phyloP scores from a whole-genome alignment of 1,284 basidiomycete genomes.

The Moniliophthora roreri region DNA sequence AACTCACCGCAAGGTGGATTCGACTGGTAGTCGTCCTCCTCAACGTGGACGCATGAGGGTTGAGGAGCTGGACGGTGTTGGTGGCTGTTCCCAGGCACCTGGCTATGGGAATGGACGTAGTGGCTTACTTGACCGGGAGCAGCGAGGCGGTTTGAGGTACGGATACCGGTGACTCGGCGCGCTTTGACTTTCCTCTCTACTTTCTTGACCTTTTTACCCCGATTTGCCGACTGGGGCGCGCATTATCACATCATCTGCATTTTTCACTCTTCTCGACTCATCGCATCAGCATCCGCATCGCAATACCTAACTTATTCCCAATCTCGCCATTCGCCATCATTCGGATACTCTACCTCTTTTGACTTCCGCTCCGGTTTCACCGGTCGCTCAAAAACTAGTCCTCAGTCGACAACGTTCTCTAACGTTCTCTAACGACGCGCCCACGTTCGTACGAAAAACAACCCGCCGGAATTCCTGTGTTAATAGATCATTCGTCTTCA shows the following conservation, averaged over 20 bases:
- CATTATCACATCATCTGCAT: not conserved
- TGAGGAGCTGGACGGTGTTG: constrained; percentile 45
- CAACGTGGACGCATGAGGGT: constrained; percentile 46
- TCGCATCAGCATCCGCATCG: constrained; percentile 1
- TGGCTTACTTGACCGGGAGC: constrained; percentile 51
- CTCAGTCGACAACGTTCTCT: too few relatives aligned
- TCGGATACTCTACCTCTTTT: not conserved
- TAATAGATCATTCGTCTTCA: too few relatives aligned
- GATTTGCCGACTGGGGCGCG: too few relatives aligned
- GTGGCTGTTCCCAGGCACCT: constrained; percentile 39
- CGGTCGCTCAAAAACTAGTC: too few relatives aligned
- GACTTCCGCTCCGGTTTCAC: not conserved
- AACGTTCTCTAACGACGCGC: too few relatives aligned
- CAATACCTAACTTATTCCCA: not conserved
- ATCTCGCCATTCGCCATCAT: not conserved
- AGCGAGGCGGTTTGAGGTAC: not conserved
- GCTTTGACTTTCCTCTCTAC: not conserved
- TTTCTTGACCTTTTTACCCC: not conserved
- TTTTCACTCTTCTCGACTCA: not conserved
- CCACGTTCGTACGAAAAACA: too few relatives aligned
- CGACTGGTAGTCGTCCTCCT: constrained; percentile 26
- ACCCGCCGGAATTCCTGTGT: too few relatives aligned
- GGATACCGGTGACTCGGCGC: not conserved
- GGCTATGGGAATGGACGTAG: constrained; percentile 59
- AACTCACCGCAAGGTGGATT: constrained; percentile 8